Base-by-base conservation (phyloP, 805 yeast genomes). In the Kluyveromyces wickerhamii region DNA sequence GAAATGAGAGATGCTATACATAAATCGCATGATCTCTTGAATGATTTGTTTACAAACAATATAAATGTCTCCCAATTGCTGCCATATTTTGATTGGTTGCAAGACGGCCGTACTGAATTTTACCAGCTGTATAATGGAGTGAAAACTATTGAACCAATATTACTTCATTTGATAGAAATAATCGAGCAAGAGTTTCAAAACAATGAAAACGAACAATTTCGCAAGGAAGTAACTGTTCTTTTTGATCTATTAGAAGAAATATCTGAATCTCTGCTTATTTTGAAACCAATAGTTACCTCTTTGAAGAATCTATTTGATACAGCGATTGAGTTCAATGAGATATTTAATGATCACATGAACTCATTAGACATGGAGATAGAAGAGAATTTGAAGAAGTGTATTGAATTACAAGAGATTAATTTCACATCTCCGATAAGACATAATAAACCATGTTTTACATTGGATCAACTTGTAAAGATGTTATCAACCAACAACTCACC, bases 281-380 rank as follows among this genome's bases (percentile, higher is more conserved):
- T 63, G 15, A 55, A 57, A 35, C 52, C 51, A 11, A 36, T 48
- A 29, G 34, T 60, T 11, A 34, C 48, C 2, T 42, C 48, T 0
- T 50, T 58, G 32, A 63, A 64, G 44, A 39, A 49, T 16, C 47
- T 51, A 24, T 47, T 68, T 5, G 72, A 64, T 36, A 51, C 67
- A 4, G 55, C 67, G 1, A 49, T 59, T 10, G 73, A 69, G 39
- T 69, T 59, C 44, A 49, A 60, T 37, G 78, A 72, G 39, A 59
- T 72, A 15, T 59, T 55, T 23, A 45, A 48, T 17, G 50, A 53
- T 21, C 65, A 69, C 15, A 60, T 72, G 52, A 59, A 59, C 22
- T 59, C 74, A 3, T 59, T 71, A 13, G 55, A 59, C 20, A 48
- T 43, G 3, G 70, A 69, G 34, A 52, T 71, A 14, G 60, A 55